Evolutionary conservation across 2,329 filamentous ascomycete genomes (phyloP), one percentile per base, ranked within the genome.

Genomic region (Rhytidhysteron rufulum): DNA sequence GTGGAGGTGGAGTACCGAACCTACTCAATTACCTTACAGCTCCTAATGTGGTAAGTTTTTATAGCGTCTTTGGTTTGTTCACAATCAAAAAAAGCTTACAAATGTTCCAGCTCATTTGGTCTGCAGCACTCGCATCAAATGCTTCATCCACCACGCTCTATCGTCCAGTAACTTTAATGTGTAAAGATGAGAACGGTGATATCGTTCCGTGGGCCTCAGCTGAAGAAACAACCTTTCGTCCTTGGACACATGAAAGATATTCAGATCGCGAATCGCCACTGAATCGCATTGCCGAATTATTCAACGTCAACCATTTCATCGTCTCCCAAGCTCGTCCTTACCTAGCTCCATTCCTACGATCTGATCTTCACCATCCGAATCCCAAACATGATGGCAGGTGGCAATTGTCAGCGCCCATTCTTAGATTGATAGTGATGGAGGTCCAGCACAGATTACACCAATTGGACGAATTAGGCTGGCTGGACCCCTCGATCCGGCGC

Each of bases 231-330:
- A 74, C 79, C 37, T 86, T 86, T 58, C 77, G 74, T n/a, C 79
- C 85, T 31, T 86, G 82, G 77, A 82, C 81, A 4, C 59, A 63
- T 36, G 75, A 78, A 16, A 78, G 76, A 5, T 82, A 85, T 62
- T 75, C 75, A 31, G 82, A 86, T 46, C 80, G 80, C 31, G 82
- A 82, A 48, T 81, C 78, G 0, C 81, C 81, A 1, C 75, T 93
- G 1, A 75, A 80, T 39, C 79, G 87, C 29, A 82, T 93, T 21
- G 80, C 85, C 5, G 85, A 91, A 66, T 78, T 91, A 9, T 93
- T 93, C 75, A 94, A 94, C 60, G 87, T 94, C 39, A 94, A 95
- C 60, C 90, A 96, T 70, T 96, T 94, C 67, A 88, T 97, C 49
- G 82, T 97, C 50, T 93, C 86, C 49, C 91, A 96, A 69, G 89